Evolutionary conservation across 306 rosid genomes (phyloP).

Genomic region (Rubus idaeus): DNA sequence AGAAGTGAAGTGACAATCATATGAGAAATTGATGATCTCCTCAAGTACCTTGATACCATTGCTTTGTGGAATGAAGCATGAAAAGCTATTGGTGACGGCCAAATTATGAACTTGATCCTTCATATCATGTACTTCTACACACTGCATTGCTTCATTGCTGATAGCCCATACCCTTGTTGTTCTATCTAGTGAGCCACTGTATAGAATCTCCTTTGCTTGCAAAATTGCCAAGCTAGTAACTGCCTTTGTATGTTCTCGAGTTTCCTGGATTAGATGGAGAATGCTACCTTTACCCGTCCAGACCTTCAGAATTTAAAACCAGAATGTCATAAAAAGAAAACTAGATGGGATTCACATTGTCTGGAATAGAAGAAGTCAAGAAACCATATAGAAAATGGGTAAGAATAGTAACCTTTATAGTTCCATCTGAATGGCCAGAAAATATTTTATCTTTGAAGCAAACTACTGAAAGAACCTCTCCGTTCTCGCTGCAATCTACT

Average conservation of each 20-base stretch:
- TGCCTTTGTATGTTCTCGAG: conserved; percentile 69
- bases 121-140: conserved; percentile 66
- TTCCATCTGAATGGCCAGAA: conserved; percentile 96
- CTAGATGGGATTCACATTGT: not conserved
- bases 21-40: not conserved
- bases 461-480: conserved; percentile 71
- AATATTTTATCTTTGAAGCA: conserved; percentile 58
- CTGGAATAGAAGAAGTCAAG: not conserved
- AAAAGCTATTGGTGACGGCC: conserved; percentile 43
- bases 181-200: conserved; percentile 89
- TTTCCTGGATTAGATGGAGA: conserved; percentile 71
- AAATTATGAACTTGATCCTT: conserved; percentile 82
- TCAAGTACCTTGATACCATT: conserved; percentile 70
- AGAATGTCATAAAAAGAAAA: conserved; percentile 26
- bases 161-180: conserved; percentile 79
- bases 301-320: conserved; percentile 52
- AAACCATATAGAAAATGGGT: not conserved
- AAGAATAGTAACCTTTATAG: conserved; percentile 61
- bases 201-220: conserved; percentile 56
- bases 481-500: conserved; percentile 80
- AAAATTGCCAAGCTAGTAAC: conserved; percentile 65
- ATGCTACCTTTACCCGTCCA: conserved; percentile 65
- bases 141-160: conserved; percentile 49
- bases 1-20: not conserved
- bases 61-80: conserved; percentile 78